phyloP scores from a whole-genome alignment of 2,329 filamentous ascomycete species.

The Penicillium sp. region DNA sequence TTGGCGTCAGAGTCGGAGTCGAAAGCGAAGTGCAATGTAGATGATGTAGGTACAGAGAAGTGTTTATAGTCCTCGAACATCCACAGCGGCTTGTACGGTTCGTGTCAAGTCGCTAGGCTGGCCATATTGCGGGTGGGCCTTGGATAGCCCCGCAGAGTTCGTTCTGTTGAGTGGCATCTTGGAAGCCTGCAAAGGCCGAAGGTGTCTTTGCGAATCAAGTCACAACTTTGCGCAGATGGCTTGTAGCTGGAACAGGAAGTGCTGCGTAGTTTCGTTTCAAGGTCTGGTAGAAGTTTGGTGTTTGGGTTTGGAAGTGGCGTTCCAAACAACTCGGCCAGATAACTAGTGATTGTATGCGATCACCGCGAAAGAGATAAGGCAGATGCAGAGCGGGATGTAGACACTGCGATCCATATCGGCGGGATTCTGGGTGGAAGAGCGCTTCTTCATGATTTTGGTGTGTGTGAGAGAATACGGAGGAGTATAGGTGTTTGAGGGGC shows the following conservation, averaged over 20 bases:
- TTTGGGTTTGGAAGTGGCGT: constrained; percentile 1
- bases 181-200: background rate
- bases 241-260: background rate
- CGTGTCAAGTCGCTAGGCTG: too few species aligned
- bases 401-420: constrained; percentile 43
- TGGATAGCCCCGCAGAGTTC: background rate
- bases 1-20: background rate
- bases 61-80: background rate
- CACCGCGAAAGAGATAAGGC: constrained; percentile 46
- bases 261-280: background rate
- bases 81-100: background rate
- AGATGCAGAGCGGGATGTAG: constrained; percentile 46
- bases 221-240: background rate
- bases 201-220: background rate
- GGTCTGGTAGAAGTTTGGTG: background rate
- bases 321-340: constrained; percentile 13
- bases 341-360: constrained; percentile 43
- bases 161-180: background rate
- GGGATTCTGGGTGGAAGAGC: constrained; percentile 16
- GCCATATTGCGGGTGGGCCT: background rate
- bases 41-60: background rate
- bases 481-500: background rate
- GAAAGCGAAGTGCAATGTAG: background rate
- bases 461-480: background rate
- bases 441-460: constrained; percentile 25